These are phyloP conservation scores for Cryphonectria parasitica DNA, from an alignment of 2,329 filamentous ascomycete species.

Conservation along the genomic window DNA sequence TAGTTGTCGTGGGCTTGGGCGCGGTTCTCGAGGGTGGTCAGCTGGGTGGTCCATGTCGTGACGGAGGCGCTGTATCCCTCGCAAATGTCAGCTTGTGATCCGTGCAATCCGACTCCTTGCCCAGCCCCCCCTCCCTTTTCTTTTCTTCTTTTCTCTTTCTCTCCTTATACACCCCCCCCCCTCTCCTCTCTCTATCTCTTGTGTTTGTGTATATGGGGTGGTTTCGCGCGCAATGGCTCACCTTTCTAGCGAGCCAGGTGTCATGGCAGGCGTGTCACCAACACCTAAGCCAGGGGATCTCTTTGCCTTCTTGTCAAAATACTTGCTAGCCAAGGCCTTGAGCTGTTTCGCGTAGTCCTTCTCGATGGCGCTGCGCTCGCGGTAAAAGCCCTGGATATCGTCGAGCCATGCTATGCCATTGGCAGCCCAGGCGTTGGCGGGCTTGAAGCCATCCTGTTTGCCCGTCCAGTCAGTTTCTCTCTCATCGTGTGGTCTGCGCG, in stretches of 20 bases:
- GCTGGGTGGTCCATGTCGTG: conserved; percentile 94
- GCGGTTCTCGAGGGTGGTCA: conserved; percentile 84
- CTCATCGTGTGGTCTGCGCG: too few relatives aligned
- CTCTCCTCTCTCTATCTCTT: neutral
- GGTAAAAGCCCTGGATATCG: conserved; percentile 96
- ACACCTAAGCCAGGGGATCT: conserved; percentile 88
- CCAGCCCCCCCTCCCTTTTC: neutral
- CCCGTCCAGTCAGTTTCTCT: conserved; percentile 23
- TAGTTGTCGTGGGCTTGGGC: conserved; percentile 89
- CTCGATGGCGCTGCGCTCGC: conserved; percentile 90
- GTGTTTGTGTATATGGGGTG: neutral
- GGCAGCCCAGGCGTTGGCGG: conserved; percentile 88
- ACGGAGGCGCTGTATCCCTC: conserved; percentile 72
- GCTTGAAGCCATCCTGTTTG: conserved; percentile 89
- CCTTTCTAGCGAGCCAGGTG: conserved; percentile 93
- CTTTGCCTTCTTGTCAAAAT: conserved; percentile 91
- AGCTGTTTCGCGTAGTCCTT: conserved; percentile 96
- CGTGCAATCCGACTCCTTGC: conserved; percentile 11
- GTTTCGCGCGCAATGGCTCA: conserved; percentile 38
- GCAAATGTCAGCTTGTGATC: conserved; percentile 27
- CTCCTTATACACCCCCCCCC: neutral
- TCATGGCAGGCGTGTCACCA: conserved; percentile 89
- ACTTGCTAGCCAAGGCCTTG: conserved; percentile 86
- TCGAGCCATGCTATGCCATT: conserved; percentile 94
- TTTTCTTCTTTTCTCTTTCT: too few relatives aligned